phyloP scores from a whole-genome alignment of 176 grass and related monocot genomes.

The Tuctoria greenei region DNA sequence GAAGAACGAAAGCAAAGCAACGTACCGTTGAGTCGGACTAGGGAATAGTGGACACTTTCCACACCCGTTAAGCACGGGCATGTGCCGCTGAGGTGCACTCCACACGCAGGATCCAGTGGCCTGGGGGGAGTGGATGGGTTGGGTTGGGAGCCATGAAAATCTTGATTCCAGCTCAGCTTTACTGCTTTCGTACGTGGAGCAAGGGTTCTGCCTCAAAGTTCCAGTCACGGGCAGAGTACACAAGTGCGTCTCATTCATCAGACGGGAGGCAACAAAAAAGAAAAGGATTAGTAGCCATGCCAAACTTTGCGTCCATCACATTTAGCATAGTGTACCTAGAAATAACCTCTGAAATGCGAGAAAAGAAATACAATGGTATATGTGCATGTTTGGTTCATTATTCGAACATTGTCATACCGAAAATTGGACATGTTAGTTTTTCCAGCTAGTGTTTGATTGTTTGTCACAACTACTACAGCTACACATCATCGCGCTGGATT shows the following conservation, averaged over 20 bases:
- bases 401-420: no score
- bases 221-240: neutral
- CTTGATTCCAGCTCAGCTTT: conserved; percentile 23
- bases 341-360: neutral
- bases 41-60: conserved; percentile 12
- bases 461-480: no score
- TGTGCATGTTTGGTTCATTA: no score
- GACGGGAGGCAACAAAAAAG: no score
- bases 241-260: neutral
- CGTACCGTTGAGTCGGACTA: neutral
- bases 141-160: conserved; percentile 3
- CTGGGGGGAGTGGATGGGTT: neutral
- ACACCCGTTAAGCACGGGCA: conserved; percentile 23
- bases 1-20: neutral
- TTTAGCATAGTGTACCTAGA: neutral
- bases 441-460: no score
- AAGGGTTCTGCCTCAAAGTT: neutral
- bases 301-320: neutral
- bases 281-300: neutral
- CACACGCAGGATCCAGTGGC: neutral
- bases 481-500: neutral
- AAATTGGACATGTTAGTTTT: no score
- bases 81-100: conserved; percentile 36
- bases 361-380: neutral
- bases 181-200: conserved; percentile 11